These are phyloP conservation scores for Penicillium diatomitis DNA, from an alignment of 495 filamentous ascomycete genomes.

Conservation along the genomic window DNA sequence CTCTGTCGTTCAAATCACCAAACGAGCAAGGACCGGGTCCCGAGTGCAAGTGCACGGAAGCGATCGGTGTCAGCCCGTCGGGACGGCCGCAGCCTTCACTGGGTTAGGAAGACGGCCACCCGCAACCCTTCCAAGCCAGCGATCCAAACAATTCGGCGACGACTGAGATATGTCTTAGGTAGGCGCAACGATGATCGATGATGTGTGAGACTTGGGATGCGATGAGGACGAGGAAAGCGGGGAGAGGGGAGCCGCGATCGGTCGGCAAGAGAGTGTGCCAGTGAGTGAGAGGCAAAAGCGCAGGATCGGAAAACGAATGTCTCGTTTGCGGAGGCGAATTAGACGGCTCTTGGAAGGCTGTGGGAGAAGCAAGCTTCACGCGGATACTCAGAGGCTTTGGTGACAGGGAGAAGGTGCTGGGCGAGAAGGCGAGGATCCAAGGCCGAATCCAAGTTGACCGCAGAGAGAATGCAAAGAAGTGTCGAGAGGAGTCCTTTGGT, in stretches of 20 bases:
- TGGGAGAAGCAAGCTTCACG: no score
- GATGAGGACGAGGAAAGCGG: slow-evolving; percentile 1
- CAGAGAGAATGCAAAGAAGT: slow-evolving; percentile 4
- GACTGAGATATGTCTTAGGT: background rate
- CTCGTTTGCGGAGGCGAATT: no score
- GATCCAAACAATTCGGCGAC: slow-evolving; percentile 1
- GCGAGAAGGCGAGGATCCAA: background rate
- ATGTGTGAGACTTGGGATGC: slow-evolving; percentile 1
- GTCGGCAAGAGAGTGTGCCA: slow-evolving; percentile 4
- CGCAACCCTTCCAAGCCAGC: slow-evolving; percentile 9
- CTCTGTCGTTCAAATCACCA: slow-evolving; percentile 7
- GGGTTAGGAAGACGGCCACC: slow-evolving; percentile 10
- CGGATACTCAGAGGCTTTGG: background rate
- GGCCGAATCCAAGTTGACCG: background rate
- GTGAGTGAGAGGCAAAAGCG: background rate
- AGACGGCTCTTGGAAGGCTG: no score
- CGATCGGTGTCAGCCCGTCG: slow-evolving; percentile 19
- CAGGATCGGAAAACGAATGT: no score
- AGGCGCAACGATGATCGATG: background rate
- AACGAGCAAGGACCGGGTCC: slow-evolving; percentile 17
- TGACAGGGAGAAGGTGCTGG: background rate
- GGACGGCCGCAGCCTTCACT: slow-evolving; percentile 15
- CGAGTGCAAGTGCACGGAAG: slow-evolving; percentile 18
- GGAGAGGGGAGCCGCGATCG: background rate
- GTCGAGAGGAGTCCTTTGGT: slow-evolving; percentile 9